These are phyloP conservation scores for Calonectria multiphialidica DNA, from an alignment of 2,329 filamentous ascomycete species.

Conservation along the genomic window DNA sequence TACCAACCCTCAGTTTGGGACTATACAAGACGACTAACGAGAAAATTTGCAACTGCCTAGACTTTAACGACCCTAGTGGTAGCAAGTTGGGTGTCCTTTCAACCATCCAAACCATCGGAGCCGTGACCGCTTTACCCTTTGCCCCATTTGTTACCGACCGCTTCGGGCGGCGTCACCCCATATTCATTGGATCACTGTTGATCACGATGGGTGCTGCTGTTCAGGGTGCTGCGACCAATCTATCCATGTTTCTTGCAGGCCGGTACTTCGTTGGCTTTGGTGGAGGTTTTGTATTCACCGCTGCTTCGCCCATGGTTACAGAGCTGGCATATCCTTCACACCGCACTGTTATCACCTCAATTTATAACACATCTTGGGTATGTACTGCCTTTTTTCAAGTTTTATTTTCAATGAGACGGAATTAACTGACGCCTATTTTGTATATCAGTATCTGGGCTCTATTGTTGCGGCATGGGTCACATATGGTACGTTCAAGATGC, in stretches of 20 bases:
- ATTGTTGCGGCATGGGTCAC: slow-evolving; percentile 59
- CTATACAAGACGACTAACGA: no score
- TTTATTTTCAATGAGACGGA: slow-evolving; percentile 44
- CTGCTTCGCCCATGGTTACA: slow-evolving; percentile 62
- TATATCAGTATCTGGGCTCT: slow-evolving; percentile 60
- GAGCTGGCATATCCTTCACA: slow-evolving; percentile 67
- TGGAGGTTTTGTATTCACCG: slow-evolving; percentile 63
- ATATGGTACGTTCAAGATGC: slow-evolving; percentile 57
- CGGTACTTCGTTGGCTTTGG: slow-evolving; percentile 67
- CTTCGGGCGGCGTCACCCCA: slow-evolving; percentile 47
- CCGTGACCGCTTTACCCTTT: slow-evolving; percentile 45
- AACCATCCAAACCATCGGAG: slow-evolving; percentile 47
- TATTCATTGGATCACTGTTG: slow-evolving; percentile 48
- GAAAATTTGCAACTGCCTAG: no score
- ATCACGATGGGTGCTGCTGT: slow-evolving; percentile 49
- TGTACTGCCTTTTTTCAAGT: background rate
- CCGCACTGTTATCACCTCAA: slow-evolving; percentile 61
- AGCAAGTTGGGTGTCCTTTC: slow-evolving; percentile 45
- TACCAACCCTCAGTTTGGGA: slow-evolving; percentile 20
- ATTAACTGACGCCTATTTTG: no score
- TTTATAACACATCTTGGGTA: slow-evolving; percentile 56
- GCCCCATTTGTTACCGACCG: slow-evolving; percentile 49
- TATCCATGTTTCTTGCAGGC: slow-evolving; percentile 66
- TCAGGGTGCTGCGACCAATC: slow-evolving; percentile 45
- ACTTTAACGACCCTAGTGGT: slow-evolving; percentile 48